Conservation (phyloP, 495 filamentous ascomycete species). For the Lindgomyces ingoldianus region DNA sequence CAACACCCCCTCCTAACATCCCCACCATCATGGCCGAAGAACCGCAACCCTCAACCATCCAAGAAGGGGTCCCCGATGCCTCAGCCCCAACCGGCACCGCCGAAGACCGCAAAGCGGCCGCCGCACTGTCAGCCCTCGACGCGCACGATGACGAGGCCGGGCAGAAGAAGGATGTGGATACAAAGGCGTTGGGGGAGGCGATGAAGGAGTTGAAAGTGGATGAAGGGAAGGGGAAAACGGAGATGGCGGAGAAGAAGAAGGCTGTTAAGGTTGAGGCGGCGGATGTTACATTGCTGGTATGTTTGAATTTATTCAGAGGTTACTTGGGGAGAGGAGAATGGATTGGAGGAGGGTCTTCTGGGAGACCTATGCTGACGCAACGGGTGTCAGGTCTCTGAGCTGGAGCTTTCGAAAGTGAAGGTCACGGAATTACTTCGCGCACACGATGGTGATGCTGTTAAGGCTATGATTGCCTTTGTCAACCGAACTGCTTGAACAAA, state of each 20-base stretch:
- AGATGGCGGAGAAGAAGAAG: slow-evolving; percentile 47
- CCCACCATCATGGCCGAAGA: slow-evolving; percentile 59
- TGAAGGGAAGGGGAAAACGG: slow-evolving; percentile 16
- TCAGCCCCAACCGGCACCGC: slow-evolving; percentile 65
- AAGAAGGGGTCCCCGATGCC: slow-evolving; percentile 58
- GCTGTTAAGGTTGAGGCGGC: slow-evolving; percentile 64
- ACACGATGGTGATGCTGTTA: slow-evolving; percentile 74
- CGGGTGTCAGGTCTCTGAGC: slow-evolving; percentile 65
- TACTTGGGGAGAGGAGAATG: too few relatives aligned
- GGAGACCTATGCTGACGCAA: neutral
- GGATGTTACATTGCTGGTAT: slow-evolving; percentile 68
- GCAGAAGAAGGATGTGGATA: slow-evolving; percentile 64
- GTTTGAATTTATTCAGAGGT: too few relatives aligned
- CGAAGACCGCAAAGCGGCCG: slow-evolving; percentile 89
- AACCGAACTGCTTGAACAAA: neutral
- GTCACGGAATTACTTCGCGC: slow-evolving; percentile 79
- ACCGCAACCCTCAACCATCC: slow-evolving; percentile 56
- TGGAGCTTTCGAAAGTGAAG: slow-evolving; percentile 76
- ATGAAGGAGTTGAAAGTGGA: slow-evolving; percentile 61
- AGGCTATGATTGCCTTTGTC: slow-evolving; percentile 68
- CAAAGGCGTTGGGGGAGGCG: slow-evolving; percentile 80
- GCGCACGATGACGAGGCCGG: slow-evolving; percentile 53
- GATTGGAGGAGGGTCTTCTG: too few relatives aligned
- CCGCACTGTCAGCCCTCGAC: slow-evolving; percentile 71
- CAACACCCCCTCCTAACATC: slow-evolving; percentile 10